Evolutionary conservation across 2,329 filamentous ascomycete genomes (phyloP).

Genomic region (Juglanconis oblonga): DNA sequence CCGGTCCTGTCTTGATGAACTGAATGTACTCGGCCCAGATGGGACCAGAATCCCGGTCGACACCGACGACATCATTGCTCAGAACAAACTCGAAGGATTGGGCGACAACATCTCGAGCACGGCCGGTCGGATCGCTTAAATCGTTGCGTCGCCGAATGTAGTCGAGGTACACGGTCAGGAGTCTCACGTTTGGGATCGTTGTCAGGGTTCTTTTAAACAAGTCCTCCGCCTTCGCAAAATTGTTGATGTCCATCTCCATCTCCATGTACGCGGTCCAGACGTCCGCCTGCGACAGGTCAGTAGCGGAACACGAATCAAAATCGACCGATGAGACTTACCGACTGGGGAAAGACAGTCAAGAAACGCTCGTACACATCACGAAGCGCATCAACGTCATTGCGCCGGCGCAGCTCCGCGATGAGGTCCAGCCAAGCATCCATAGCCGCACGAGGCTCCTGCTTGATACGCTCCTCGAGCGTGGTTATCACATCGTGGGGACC

Average conservation of each 20-base stretch:
- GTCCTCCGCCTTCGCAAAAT: constrained; percentile 74
- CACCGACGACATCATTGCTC: constrained; percentile 67
- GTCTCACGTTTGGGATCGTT: constrained; percentile 74
- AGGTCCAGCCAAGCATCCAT: constrained; percentile 87
- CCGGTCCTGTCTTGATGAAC: constrained; percentile 86
- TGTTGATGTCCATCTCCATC: constrained; percentile 85
- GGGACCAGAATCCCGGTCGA: constrained; percentile 83
- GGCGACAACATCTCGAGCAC: constrained; percentile 74
- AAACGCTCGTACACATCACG: constrained; percentile 82
- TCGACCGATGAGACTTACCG: constrained; percentile 63
- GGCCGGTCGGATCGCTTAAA: constrained; percentile 73
- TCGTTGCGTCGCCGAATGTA: constrained; percentile 92
- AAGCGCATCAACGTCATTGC: constrained; percentile 77
- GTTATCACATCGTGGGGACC: constrained; percentile 17
- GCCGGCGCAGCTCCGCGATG: constrained; percentile 79
- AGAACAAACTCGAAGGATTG: constrained; percentile 92
- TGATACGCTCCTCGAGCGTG: constrained; percentile 78
- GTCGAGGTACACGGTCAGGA: constrained; percentile 93
- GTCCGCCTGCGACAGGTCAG: constrained; percentile 65
- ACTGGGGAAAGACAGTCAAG: constrained; percentile 81
- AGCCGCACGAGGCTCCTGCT: constrained; percentile 89
- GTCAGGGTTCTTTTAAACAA: constrained; percentile 81
- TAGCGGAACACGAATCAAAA: constrained; percentile 7
- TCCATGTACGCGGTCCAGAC: constrained; percentile 86
- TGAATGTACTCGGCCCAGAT: constrained; percentile 96